A percentile compares a stretch with the other conserved stretches of the same genome.
Conservation (phyloP, 225 moss, liverwort and hornwort species). For the Marchantia polymorpha region DNA sequence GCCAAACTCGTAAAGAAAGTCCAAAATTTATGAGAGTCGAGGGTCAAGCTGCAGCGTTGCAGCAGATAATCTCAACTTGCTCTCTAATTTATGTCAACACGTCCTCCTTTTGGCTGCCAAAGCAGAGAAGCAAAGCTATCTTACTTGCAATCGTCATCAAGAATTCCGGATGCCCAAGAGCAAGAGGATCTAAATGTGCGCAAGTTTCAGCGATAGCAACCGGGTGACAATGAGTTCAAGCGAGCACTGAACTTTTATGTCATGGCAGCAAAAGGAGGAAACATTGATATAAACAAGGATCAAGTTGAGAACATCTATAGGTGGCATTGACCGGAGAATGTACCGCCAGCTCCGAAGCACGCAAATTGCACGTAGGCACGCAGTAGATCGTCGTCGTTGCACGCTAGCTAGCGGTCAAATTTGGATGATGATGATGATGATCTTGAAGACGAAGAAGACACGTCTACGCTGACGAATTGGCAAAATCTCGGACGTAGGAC, state of each 20-base stretch:
- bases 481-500: neutral
- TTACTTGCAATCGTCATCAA: neutral
- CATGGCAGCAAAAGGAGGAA: constrained; percentile 20
- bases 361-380: no score
- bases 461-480: neutral
- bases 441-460: neutral
- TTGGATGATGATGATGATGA: neutral
- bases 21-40: neutral
- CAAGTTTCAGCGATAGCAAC: neutral
- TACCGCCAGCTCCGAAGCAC: no score
- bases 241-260: neutral
- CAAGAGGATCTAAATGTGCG: neutral
- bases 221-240: neutral
- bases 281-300: constrained; percentile 13
- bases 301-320: constrained; percentile 9
- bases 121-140: constrained; percentile 16
- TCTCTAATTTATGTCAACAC: constrained; percentile 13
- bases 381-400: no score
- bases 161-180: neutral
- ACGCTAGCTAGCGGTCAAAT: no score
- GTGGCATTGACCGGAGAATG: neutral
- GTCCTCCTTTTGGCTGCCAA: constrained; percentile 24
- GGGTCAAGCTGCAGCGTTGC: neutral
- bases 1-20: no score
- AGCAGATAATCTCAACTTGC: neutral